These are phyloP conservation scores for Monosporascus sp. DNA, from an alignment of 2,329 filamentous ascomycete species.

Conservation along the genomic window DNA sequence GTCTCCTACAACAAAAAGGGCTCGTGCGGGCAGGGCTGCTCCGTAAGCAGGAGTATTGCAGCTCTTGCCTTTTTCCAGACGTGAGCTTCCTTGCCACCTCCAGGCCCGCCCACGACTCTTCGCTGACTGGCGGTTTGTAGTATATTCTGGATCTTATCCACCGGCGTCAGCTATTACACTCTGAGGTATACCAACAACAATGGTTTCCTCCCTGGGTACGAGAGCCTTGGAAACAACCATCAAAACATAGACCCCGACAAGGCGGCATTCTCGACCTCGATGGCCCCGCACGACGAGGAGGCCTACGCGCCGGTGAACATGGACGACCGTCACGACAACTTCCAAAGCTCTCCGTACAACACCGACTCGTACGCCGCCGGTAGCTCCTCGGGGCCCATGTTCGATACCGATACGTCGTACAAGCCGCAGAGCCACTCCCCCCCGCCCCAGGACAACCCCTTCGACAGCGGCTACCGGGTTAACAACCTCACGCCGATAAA, in stretches of 20 bases:
- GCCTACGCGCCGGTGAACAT: slow-evolving; percentile 57
- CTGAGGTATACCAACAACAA: slow-evolving; percentile 58
- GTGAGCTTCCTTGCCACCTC: slow-evolving; percentile 35
- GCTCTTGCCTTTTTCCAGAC: slow-evolving; percentile 57
- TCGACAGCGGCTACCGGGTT: slow-evolving; percentile 42
- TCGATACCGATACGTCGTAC: slow-evolving; percentile 49
- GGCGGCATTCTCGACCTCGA: slow-evolving; percentile 55
- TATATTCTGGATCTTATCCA: slow-evolving; percentile 49
- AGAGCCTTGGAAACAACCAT: slow-evolving; percentile 34
- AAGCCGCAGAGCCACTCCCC: slow-evolving; percentile 29
- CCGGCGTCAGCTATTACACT: slow-evolving; percentile 54
- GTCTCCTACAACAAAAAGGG: slow-evolving; percentile 56
- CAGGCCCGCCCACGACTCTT: background rate
- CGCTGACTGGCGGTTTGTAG: slow-evolving; percentile 29
- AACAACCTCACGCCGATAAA: slow-evolving; percentile 26
- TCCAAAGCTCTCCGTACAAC: slow-evolving; percentile 26
- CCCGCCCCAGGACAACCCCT: slow-evolving; percentile 25
- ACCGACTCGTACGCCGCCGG: slow-evolving; percentile 25
- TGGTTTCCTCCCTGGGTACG: slow-evolving; percentile 57
- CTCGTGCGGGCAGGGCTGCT: slow-evolving; percentile 51
- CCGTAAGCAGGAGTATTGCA: slow-evolving; percentile 58
- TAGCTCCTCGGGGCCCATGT: slow-evolving; percentile 25
- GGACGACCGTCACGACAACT: slow-evolving; percentile 46
- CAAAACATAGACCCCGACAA: slow-evolving; percentile 63
- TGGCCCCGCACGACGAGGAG: slow-evolving; percentile 61